Evolutionary conservation across 2,329 filamentous ascomycete species (phyloP).

Genomic region (Thielaviopsis musarum): DNA sequence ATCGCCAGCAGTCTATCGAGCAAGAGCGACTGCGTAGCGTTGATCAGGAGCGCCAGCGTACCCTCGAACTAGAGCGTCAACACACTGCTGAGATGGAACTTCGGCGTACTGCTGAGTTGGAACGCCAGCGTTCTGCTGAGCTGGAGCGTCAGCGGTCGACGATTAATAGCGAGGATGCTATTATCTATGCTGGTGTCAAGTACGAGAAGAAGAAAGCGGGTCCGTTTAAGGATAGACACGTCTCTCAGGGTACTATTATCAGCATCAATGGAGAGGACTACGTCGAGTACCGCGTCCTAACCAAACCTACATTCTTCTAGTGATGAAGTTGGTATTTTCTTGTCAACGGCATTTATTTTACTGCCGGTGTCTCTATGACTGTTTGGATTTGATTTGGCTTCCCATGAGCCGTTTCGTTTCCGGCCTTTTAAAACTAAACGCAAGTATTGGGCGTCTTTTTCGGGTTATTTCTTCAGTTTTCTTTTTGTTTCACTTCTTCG

Average conservation of each 20-base stretch:
- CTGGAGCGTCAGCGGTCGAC: not conserved
- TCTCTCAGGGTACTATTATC: constrained; percentile 42
- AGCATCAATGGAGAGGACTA: constrained; percentile 51
- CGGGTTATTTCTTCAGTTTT: not conserved
- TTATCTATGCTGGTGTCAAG: constrained; percentile 41
- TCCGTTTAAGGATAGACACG: constrained; percentile 45
- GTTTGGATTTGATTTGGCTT: not conserved
- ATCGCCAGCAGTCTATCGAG: not conserved
- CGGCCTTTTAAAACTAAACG: not conserved
- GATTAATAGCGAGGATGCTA: constrained; percentile 30
- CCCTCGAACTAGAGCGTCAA: not conserved
- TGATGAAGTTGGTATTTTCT: constrained; percentile 6
- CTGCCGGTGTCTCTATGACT: not conserved
- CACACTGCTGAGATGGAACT: not conserved
- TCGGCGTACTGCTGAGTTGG: not conserved
- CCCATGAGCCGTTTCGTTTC: not conserved
- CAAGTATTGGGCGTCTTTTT: not conserved
- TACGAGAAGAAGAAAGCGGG: constrained; percentile 45
- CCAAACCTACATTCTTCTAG: constrained; percentile 44
- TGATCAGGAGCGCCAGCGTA: not conserved
- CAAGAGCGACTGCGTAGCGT: not conserved
- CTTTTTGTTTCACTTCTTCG: not conserved
- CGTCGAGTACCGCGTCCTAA: constrained; percentile 48
- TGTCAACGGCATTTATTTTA: not conserved
- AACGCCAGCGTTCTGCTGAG: constrained; percentile 1